A percentile compares a stretch with the other conserved stretches of the same genome.
phyloP scores from a whole-genome alignment of 345 rosid genomes.

The Gossypium thurberi region DNA sequence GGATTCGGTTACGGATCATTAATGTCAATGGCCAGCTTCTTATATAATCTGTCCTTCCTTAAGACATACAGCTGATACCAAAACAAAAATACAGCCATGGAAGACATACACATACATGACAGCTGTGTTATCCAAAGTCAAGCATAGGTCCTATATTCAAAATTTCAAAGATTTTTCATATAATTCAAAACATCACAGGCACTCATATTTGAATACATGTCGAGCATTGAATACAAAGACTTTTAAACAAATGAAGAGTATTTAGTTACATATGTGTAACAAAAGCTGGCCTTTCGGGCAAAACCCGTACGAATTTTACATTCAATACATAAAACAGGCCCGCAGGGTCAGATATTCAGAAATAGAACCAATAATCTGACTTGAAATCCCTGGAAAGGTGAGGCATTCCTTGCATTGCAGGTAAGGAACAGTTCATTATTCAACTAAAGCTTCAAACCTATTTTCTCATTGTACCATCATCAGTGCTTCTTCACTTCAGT shows the following conservation, averaged over 20 bases:
- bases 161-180: neutral
- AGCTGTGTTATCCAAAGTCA: neutral
- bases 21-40: neutral
- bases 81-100: neutral
- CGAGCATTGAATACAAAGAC: no score
- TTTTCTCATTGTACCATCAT: neutral
- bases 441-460: neutral
- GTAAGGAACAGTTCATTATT: neutral
- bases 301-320: slow-evolving; percentile 5
- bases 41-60: neutral
- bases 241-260: neutral
- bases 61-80: no score
- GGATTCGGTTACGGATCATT: neutral
- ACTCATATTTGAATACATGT: no score
- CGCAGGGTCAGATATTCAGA: neutral
- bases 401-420: neutral
- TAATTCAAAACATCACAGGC: neutral
- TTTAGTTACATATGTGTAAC: neutral
- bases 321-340: neutral
- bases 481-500: neutral
- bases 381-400: neutral
- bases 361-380: slow-evolving; percentile 3
- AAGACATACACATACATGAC: neutral
- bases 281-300: neutral
- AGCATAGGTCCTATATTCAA: neutral